Percentiles rank a stretch among this genome's conserved stretches.
Evolutionary conservation across 805 yeast species (phyloP).

Genomic region (Nakazawaea siamensis): DNA sequence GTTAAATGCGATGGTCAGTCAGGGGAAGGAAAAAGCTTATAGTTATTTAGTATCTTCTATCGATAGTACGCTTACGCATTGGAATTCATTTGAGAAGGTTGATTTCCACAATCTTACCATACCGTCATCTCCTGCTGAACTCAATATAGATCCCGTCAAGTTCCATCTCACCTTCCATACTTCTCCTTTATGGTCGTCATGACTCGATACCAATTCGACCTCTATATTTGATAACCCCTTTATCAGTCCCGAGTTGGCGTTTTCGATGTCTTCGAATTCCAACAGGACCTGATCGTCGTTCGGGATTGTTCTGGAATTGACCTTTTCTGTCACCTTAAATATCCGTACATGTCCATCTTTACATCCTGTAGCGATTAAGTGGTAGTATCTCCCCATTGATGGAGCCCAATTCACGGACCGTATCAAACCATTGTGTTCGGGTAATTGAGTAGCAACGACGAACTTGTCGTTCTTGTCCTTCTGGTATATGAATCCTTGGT

Average conservation of each 20-base stretch:
- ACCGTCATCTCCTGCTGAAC: conserved; percentile 96
- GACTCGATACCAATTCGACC: conserved; percentile 56
- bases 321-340: conserved; percentile 54
- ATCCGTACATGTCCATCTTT: conserved; percentile 90
- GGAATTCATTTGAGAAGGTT: conserved; percentile 76
- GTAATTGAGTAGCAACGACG: conserved; percentile 52
- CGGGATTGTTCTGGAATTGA: conserved; percentile 1
- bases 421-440: conserved; percentile 81
- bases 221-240: conserved; percentile 21
- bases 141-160: conserved; percentile 81
- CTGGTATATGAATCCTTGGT: conserved; percentile 74
- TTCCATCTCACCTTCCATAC: conserved; percentile 98
- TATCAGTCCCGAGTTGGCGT: conserved; percentile 10
- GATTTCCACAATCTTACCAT: conserved; percentile 88
- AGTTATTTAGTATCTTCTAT: conserved; percentile 15
- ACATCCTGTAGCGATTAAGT: conserved; percentile 89
- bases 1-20: too few species aligned
- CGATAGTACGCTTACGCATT: conserved; percentile 80
- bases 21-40: not conserved
- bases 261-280: conserved; percentile 11
- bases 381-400: conserved; percentile 83
- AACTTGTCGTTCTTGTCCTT: conserved; percentile 41
- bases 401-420: conserved; percentile 96
- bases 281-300: conserved; percentile 8
- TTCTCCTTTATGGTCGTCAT: conserved; percentile 75